A percentile compares a stretch with the other conserved stretches of the same genome.
These are phyloP conservation scores for Ogataea sp. DNA, from an alignment of 805 yeast genomes.

Conservation along the genomic window DNA sequence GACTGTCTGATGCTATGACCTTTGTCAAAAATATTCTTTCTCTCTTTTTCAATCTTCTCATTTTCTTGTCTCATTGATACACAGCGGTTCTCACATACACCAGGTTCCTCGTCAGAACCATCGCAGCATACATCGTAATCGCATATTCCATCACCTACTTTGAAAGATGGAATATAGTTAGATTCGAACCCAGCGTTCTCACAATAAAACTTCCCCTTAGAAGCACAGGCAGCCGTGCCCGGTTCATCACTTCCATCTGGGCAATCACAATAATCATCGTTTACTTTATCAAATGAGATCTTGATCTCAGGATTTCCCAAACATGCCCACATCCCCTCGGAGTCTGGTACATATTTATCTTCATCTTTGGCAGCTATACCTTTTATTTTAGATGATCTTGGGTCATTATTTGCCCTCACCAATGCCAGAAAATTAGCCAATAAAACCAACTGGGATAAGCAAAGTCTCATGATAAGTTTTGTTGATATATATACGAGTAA, in stretches of 20 bases:
- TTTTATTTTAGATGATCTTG: conserved; percentile 3
- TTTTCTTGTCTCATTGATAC: conserved; percentile 36
- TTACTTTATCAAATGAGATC: conserved; percentile 54
- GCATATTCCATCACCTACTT: conserved; percentile 86
- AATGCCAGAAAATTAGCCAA: no score
- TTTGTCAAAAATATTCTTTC: conserved; percentile 14
- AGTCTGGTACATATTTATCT: conserved; percentile 42
- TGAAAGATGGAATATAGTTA: conserved; percentile 50
- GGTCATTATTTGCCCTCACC: neutral
- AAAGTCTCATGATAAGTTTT: no score
- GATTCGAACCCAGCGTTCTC: conserved; percentile 65
- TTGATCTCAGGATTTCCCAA: conserved; percentile 56
- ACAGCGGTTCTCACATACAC: conserved; percentile 51
- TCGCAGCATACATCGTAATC: conserved; percentile 89
- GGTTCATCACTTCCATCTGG: conserved; percentile 98
- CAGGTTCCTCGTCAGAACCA: conserved; percentile 73
- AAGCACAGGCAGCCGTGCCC: conserved; percentile 78
- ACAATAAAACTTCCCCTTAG: conserved; percentile 55
- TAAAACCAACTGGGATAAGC: no score
- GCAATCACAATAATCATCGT: conserved; percentile 91
- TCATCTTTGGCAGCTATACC: conserved; percentile 34
- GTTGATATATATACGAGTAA: no score
- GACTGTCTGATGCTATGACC: conserved; percentile 29
- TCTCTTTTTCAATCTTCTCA: conserved; percentile 7
- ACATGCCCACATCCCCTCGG: conserved; percentile 59